phyloP scores from a whole-genome alignment of 2,329 filamentous ascomycete genomes.

The Sporothrix inflata region DNA sequence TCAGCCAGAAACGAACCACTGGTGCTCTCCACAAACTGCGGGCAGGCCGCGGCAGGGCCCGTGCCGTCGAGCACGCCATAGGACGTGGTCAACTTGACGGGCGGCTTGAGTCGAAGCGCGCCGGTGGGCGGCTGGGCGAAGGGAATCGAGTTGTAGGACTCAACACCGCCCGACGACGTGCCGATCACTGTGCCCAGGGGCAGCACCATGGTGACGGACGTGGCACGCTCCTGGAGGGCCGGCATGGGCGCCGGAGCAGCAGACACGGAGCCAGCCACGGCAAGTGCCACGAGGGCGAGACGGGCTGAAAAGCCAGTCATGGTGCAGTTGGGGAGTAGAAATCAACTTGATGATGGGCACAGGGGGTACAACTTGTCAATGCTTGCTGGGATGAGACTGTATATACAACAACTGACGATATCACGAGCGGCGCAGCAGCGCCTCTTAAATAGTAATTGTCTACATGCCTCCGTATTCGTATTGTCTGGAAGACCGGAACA shows the following conservation, averaged over 20 bases:
- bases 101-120: conserved; percentile 67
- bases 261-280: background rate
- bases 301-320: background rate
- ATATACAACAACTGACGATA: background rate
- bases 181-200: conserved; percentile 19
- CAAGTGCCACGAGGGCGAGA: background rate
- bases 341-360: background rate
- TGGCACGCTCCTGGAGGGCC: conserved; percentile 15
- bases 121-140: conserved; percentile 72
- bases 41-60: conserved; percentile 47
- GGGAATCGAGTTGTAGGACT: conserved; percentile 74
- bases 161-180: conserved; percentile 47
- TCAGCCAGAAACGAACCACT: background rate
- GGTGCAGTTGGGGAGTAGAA: background rate
- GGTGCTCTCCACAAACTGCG: conserved; percentile 8
- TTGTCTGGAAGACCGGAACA: background rate
- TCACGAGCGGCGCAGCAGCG: background rate
- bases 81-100: conserved; percentile 59
- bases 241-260: background rate
- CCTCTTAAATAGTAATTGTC: background rate
- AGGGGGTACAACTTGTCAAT: background rate
- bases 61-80: conserved; percentile 67
- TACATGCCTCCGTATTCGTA: background rate
- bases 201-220: conserved; percentile 23
- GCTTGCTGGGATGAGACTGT: background rate